Evolutionary conservation across 257 asterid species (phyloP).

Genomic region (Asclepias syriaca): DNA sequence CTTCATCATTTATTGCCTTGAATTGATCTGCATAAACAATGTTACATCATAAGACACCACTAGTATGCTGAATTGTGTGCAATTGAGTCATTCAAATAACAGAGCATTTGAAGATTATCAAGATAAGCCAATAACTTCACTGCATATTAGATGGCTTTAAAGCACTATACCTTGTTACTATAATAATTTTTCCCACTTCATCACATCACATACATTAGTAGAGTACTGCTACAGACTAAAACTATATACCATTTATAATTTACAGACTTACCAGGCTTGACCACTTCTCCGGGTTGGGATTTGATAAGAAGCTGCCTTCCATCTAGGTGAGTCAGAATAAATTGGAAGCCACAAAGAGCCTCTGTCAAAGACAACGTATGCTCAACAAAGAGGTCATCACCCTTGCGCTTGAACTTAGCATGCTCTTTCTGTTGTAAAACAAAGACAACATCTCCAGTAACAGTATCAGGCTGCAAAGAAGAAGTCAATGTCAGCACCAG

Average conservation of each 20-base stretch:
- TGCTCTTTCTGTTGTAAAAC: constrained; percentile 91
- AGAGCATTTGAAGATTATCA: not conserved
- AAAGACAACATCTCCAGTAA: constrained; percentile 83
- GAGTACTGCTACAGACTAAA: not conserved
- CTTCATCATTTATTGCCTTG: constrained; percentile 89
- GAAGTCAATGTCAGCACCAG: constrained; percentile 1
- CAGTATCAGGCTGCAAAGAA: constrained; percentile 76
- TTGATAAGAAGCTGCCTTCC: constrained; percentile 79
- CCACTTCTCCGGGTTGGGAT: constrained; percentile 86
- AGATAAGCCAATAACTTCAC: not conserved
- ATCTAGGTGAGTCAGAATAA: constrained; percentile 74
- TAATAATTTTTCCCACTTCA: not conserved
- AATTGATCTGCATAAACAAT: constrained; percentile 45
- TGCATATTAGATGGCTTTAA: not conserved
- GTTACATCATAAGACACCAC: not conserved
- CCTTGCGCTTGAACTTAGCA: constrained; percentile 83
- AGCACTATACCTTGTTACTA: no score
- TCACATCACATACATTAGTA: not conserved
- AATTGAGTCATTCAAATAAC: no score
- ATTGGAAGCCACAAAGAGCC: constrained; percentile 93
- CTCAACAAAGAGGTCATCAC: constrained; percentile 78
- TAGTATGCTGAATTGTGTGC: not conserved
- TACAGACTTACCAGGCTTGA: constrained; percentile 63
- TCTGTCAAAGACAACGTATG: constrained; percentile 79
- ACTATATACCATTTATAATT: not conserved